phyloP scores from a whole-genome alignment of 208 protist genomes.

The Wallacemonas collosoma region DNA sequence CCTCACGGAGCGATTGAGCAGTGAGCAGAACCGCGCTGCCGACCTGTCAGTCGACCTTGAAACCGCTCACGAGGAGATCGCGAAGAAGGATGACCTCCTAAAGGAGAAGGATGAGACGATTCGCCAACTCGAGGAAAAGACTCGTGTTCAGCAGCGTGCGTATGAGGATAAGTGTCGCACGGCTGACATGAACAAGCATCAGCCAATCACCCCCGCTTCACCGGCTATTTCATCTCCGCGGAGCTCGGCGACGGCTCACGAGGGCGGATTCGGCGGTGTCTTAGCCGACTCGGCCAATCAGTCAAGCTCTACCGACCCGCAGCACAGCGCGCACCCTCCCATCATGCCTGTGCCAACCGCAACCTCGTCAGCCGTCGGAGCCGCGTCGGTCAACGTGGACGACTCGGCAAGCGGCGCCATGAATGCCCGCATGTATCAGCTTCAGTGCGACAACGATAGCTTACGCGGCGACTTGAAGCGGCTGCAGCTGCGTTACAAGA shows the following conservation, averaged over 20 bases:
- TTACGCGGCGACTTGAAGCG: conserved; percentile 47
- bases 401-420: conserved; percentile 1
- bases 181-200: neutral
- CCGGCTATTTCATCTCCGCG: neutral
- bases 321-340: neutral
- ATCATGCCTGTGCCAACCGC: neutral
- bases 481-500: conserved; percentile 29
- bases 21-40: conserved; percentile 48
- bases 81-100: conserved; percentile 30
- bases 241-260: neutral
- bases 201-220: neutral
- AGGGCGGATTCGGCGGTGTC: neutral
- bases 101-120: conserved; percentile 29
- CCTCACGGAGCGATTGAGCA: conserved; percentile 44
- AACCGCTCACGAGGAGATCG: conserved; percentile 21
- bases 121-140: conserved; percentile 48
- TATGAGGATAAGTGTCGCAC: conserved; percentile 70
- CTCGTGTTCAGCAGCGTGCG: conserved; percentile 57
- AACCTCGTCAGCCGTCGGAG: neutral
- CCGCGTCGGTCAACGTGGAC: neutral
- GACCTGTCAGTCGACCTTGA: conserved; percentile 35
- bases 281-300: neutral
- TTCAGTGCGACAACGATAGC: conserved; percentile 51
- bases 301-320: neutral
- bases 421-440: conserved; percentile 22